Base-by-base conservation (phyloP, 2,329 filamentous ascomycete species). In the Cladosporium phlei region DNA sequence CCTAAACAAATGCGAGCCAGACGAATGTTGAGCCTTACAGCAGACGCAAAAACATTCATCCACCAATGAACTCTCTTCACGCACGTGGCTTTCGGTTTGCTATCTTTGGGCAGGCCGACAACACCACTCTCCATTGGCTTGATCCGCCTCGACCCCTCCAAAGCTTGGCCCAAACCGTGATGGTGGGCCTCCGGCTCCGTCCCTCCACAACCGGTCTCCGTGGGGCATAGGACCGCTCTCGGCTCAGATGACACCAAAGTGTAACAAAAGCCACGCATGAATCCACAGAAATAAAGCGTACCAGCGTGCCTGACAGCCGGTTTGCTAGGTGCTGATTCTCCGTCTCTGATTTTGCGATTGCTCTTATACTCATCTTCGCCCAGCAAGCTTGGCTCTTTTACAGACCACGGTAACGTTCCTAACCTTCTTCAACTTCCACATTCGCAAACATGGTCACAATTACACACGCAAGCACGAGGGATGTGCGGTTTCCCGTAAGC, bases 401-500 rank as follows among this genome's bases (percentile, higher is more conserved):
- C n/a, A 30, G 24, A 17, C 22, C 28, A 33, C 33, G 6, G 27
- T 27, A 25, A 29, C 17, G 29, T 12, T 20, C 22, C n/a, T n/a
- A n/a, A n/a, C n/a, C 5, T 12, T 16, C 6, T 22, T 37, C 17
- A 16, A 19, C 22, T 8, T 14, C 10, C 28, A 33, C 3, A 33
- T 12, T 28, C 24, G 17, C 12, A 29, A 54, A 27, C 12, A 73
- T 73, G 71, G 69, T 73, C 22, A 73, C 68, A 22, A 74, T 75
- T 45, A 73, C 69, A 17, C 58, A 61, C 25, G 55, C 63, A 21
- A 69, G 70, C 53, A 74, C 71, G 49, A 65, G 67, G 55, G 72
- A 75, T 65, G 69, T 74, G 37, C 66, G 72, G 49, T 75, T 75
- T 54, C 72, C 72, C 25, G 69, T 72, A 59, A 40, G 66, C 11